A percentile compares a stretch with the other conserved stretches of the same genome.
Evolutionary conservation across 2,329 filamentous ascomycete genomes (phyloP).

Genomic region (Cyphellophora europaea): DNA sequence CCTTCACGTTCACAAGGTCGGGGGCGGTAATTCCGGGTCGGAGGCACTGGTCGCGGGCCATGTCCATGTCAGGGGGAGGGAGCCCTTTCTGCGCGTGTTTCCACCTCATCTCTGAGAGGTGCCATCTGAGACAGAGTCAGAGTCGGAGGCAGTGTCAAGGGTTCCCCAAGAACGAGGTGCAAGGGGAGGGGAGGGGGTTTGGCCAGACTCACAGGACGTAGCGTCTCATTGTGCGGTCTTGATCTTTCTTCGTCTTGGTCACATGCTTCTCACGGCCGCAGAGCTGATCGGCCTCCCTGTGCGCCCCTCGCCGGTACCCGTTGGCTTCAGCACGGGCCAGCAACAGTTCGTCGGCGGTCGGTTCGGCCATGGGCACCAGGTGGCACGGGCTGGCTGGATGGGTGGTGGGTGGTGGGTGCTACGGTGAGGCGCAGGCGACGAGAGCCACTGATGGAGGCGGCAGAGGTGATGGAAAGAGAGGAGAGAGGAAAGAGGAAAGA

Average conservation of each 20-base stretch:
- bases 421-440: not conserved
- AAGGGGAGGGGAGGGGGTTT: not conserved
- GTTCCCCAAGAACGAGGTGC: not conserved
- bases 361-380: conserved; percentile 1
- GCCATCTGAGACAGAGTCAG: conserved; percentile 1
- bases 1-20: conserved; percentile 4
- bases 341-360: conserved; percentile 5
- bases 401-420: too few species aligned
- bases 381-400: not conserved
- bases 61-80: conserved; percentile 4
- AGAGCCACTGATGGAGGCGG: not conserved
- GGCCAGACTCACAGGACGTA: conserved; percentile 5
- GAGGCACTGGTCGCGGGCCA: conserved; percentile 1
- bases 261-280: conserved; percentile 4
- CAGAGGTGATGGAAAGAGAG: not conserved
- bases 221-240: conserved; percentile 4
- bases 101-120: conserved; percentile 3
- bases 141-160: not conserved
- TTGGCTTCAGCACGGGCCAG: conserved; percentile 8
- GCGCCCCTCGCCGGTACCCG: conserved; percentile 7
- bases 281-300: conserved; percentile 4
- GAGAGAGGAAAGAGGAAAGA: not conserved
- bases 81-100: conserved; percentile 5
- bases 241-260: conserved; percentile 5
- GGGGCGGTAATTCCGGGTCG: not conserved